Evolutionary conservation across 1,284 basidiomycete genomes (phyloP).

Genomic region (Polyporus tsugae): DNA sequence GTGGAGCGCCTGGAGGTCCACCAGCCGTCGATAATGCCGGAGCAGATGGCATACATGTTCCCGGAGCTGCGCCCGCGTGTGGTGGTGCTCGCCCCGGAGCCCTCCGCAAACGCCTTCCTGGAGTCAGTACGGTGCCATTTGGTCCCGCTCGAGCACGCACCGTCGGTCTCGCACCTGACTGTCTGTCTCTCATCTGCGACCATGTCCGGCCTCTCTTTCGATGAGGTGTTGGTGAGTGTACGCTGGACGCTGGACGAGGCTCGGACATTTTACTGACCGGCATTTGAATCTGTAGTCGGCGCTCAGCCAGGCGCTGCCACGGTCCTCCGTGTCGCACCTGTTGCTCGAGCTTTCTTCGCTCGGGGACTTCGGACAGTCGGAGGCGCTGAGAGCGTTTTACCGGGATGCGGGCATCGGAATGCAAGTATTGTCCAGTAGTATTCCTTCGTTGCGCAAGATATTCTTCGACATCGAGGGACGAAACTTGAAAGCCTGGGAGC

Average conservation of each 20-base stretch:
- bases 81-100: background rate
- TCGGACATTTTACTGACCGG: background rate
- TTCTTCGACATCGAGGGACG: constrained; percentile 1
- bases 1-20: background rate
- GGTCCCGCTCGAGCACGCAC: background rate
- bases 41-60: background rate
- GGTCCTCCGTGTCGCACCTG: background rate
- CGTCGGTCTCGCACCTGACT: background rate
- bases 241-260: background rate
- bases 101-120: background rate
- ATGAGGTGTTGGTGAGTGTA: background rate
- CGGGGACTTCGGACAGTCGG: background rate
- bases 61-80: background rate
- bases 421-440: background rate
- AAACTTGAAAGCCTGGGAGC: background rate
- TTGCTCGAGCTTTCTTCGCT: background rate
- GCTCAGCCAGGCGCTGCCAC: background rate
- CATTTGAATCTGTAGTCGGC: background rate
- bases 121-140: background rate
- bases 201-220: background rate
- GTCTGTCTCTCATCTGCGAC: background rate
- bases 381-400: background rate
- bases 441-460: background rate
- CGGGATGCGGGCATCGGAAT: background rate
- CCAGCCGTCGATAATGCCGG: background rate